Percentiles rank a stretch among this genome's conserved stretches.
Conservation (phyloP, 2,329 filamentous ascomycete species). For the Ceratocystis papillata region DNA sequence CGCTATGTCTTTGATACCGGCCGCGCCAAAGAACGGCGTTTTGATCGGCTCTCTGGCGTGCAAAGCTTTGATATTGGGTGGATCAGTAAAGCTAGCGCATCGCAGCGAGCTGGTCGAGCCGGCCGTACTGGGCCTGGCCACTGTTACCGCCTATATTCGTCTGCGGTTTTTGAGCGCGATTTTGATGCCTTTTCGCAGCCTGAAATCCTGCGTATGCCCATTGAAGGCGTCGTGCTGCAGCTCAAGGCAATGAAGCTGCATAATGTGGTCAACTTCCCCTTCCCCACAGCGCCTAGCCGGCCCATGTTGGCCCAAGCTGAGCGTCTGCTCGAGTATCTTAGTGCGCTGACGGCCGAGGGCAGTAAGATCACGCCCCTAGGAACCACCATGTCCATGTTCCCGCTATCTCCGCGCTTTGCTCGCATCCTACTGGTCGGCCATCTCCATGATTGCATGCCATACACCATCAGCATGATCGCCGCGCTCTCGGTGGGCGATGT, state of each 20-base stretch:
- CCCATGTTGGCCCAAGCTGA: conserved; percentile 72
- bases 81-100: conserved; percentile 95
- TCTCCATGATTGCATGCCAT: conserved; percentile 67
- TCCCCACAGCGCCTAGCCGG: conserved; percentile 77
- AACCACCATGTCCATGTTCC: conserved; percentile 74
- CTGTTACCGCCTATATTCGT: conserved; percentile 90
- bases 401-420: conserved; percentile 78
- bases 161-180: conserved; percentile 82
- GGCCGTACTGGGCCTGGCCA: conserved; percentile 92
- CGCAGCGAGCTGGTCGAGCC: conserved; percentile 83
- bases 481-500: conserved; percentile 80
- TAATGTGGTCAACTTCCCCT: conserved; percentile 86
- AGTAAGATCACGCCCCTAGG: conserved; percentile 65
- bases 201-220: conserved; percentile 80
- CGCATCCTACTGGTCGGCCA: conserved; percentile 86
- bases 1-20: conserved; percentile 94
- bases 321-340: conserved; percentile 73
- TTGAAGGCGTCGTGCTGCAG: conserved; percentile 85
- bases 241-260: conserved; percentile 91
- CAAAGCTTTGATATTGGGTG: conserved; percentile 92
- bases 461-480: conserved; percentile 79
- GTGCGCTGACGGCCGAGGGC: conserved; percentile 61
- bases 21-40: conserved; percentile 81
- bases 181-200: conserved; percentile 79
- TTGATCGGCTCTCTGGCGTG: conserved; percentile 77